These are phyloP conservation scores for Nepenthes alata DNA, from an alignment of 179 eudicot species.

Conservation along the genomic window DNA sequence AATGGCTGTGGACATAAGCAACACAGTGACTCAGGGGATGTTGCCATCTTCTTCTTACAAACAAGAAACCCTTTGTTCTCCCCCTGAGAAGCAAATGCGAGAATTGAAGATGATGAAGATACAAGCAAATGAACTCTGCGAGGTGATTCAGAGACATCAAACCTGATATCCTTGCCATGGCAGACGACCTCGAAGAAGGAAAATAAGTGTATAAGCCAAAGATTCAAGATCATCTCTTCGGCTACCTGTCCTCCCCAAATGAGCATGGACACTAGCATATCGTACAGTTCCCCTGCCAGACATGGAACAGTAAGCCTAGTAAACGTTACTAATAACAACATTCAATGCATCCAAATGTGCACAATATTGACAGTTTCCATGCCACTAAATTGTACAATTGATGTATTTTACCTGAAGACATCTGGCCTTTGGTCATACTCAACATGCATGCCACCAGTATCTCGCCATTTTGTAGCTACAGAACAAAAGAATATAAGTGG, in stretches of 20 bases:
- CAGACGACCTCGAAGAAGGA: slow-evolving; percentile 43
- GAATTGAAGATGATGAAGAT: neutral
- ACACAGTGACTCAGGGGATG: slow-evolving; percentile 32
- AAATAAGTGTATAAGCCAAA: slow-evolving; percentile 47
- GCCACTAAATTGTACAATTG: neutral
- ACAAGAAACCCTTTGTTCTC: slow-evolving; percentile 33
- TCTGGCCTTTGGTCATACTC: slow-evolving; percentile 57
- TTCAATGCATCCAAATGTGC: neutral
- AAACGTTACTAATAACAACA: neutral
- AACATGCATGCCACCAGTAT: slow-evolving; percentile 33
- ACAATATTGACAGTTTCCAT: neutral
- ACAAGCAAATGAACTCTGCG: neutral
- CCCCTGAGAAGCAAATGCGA: slow-evolving; percentile 20
- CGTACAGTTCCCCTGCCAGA: slow-evolving; percentile 47
- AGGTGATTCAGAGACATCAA: neutral
- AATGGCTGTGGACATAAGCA: slow-evolving; percentile 38
- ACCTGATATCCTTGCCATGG: slow-evolving; percentile 58
- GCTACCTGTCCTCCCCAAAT: slow-evolving; percentile 53
- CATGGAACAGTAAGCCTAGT: neutral
- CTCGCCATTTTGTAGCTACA: slow-evolving; percentile 54
- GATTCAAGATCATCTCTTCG: slow-evolving; percentile 67
- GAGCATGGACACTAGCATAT: slow-evolving; percentile 68
- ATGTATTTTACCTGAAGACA: slow-evolving; percentile 29
- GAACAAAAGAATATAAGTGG: neutral
- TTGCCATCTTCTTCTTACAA: slow-evolving; percentile 40